phyloP scores from a whole-genome alignment of 805 yeast genomes.

The Saccharomycopsis sp. region DNA sequence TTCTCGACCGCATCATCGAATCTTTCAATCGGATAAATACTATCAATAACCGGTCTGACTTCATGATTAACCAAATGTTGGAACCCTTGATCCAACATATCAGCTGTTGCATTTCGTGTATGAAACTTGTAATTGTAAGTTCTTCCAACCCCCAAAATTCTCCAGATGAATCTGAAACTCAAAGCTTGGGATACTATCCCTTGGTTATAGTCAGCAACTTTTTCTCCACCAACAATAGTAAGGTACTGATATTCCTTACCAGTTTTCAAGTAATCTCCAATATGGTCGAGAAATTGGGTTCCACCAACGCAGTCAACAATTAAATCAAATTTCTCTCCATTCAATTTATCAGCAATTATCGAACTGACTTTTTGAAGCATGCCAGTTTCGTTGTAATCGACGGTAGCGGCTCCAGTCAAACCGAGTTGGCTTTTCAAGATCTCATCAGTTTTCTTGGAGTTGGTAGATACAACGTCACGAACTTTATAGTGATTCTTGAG shows the following conservation, averaged over 20 bases:
- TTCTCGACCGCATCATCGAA: slow-evolving; percentile 46
- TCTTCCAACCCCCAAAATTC: slow-evolving; percentile 21
- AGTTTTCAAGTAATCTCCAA: slow-evolving; percentile 7
- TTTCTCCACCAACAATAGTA: slow-evolving; percentile 69
- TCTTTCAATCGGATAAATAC: slow-evolving; percentile 48
- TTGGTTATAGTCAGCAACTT: slow-evolving; percentile 32
- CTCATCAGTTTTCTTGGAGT: slow-evolving; percentile 46
- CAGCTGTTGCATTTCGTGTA: too few species aligned
- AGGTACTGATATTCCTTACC: slow-evolving; percentile 46
- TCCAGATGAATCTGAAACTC: slow-evolving; percentile 21
- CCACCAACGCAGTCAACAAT: slow-evolving; percentile 70
- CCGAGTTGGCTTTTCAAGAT: slow-evolving; percentile 28
- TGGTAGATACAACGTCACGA: slow-evolving; percentile 41
- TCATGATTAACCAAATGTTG: slow-evolving; percentile 42
- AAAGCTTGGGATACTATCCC: slow-evolving; percentile 24
- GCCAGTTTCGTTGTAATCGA: slow-evolving; percentile 12
- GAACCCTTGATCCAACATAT: slow-evolving; percentile 36
- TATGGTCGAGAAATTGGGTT: slow-evolving; percentile 36
- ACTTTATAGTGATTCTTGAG: slow-evolving; percentile 44
- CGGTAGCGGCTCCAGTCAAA: slow-evolving; percentile 3
- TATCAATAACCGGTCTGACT: slow-evolving; percentile 46
- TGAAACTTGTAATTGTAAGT: too few species aligned
- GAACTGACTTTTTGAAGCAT: neutral
- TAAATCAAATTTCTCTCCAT: slow-evolving; percentile 41
- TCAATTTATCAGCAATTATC: slow-evolving; percentile 4